Evolutionary conservation across 169 alveolate species (phyloP).

Genomic region (Plasmodium coatneyi): DNA sequence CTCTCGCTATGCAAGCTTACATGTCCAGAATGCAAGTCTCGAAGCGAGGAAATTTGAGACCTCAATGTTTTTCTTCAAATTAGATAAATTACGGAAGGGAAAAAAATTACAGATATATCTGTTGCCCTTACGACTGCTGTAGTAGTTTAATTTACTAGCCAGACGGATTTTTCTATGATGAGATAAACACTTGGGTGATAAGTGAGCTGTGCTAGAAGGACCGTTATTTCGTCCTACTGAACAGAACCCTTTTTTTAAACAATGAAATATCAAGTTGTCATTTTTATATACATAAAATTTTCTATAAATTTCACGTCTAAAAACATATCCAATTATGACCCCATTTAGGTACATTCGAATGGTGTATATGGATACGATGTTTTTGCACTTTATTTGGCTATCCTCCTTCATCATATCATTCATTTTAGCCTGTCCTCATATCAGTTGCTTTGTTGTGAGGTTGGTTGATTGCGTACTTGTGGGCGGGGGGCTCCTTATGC

Average conservation of each 20-base stretch:
- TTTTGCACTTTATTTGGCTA: constrained; percentile 37
- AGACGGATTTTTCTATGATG: constrained; percentile 10
- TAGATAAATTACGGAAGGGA: background rate
- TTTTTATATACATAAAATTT: constrained; percentile 46
- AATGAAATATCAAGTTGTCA: constrained; percentile 39
- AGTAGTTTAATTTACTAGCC: background rate
- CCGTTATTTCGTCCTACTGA: background rate
- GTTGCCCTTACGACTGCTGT: background rate
- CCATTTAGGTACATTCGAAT: constrained; percentile 72
- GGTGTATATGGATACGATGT: constrained; percentile 57
- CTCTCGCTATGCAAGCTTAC: constrained; percentile 14
- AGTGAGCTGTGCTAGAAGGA: background rate
- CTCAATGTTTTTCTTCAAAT: constrained; percentile 22
- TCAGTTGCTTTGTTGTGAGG: background rate
- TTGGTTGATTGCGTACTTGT: background rate
- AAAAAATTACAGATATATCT: background rate
- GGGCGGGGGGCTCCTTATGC: background rate
- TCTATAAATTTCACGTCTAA: constrained; percentile 45
- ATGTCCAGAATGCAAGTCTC: constrained; percentile 70
- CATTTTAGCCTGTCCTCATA: background rate
- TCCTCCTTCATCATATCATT: constrained; percentile 43
- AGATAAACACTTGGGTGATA: background rate
- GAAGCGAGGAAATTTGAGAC: constrained; percentile 40
- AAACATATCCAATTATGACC: constrained; percentile 64
- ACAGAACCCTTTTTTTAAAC: constrained; percentile 7